Conservation (phyloP, 441 rosid genomes). For the Gossypium schwendimanii region DNA sequence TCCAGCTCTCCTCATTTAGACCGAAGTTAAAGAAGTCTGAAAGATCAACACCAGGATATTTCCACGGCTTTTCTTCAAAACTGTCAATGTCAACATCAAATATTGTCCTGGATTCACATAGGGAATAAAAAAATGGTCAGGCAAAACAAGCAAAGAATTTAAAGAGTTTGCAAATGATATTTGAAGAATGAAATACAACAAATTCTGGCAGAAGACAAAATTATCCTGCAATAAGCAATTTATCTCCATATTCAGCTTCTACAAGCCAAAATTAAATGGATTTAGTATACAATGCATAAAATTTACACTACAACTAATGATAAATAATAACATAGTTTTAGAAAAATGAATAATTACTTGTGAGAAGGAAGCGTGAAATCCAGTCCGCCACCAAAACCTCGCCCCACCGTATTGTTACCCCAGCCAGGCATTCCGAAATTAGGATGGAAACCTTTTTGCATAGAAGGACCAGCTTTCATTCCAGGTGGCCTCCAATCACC, state of each 20-base stretch:
- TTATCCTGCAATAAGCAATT: conserved; percentile 8
- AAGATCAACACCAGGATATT: conserved; percentile 65
- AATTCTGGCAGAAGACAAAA: background rate
- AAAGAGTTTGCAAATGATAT: background rate
- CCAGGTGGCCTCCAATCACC: conserved; percentile 91
- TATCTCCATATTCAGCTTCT: background rate
- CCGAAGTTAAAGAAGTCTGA: conserved; percentile 93
- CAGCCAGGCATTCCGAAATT: conserved; percentile 57
- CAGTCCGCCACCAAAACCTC: conserved; percentile 64
- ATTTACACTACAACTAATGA: background rate
- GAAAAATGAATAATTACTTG: conserved; percentile 50
- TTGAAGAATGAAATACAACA: conserved; percentile 3
- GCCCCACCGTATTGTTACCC: conserved; percentile 60
- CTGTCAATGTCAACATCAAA: conserved; percentile 89
- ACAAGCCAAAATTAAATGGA: background rate
- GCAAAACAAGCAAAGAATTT: background rate
- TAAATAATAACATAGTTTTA: background rate
- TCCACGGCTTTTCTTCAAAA: conserved; percentile 98
- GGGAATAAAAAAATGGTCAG: conserved; percentile 13
- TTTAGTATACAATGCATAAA: background rate
- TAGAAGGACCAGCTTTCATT: conserved; percentile 49
- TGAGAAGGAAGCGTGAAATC: conserved; percentile 97
- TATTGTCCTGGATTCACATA: conserved; percentile 62
- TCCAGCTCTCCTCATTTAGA: conserved; percentile 93
- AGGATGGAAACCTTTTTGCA: conserved; percentile 72